phyloP scores from a whole-genome alignment of 1,139 yeast species.

The Kodamaea derodonti region DNA sequence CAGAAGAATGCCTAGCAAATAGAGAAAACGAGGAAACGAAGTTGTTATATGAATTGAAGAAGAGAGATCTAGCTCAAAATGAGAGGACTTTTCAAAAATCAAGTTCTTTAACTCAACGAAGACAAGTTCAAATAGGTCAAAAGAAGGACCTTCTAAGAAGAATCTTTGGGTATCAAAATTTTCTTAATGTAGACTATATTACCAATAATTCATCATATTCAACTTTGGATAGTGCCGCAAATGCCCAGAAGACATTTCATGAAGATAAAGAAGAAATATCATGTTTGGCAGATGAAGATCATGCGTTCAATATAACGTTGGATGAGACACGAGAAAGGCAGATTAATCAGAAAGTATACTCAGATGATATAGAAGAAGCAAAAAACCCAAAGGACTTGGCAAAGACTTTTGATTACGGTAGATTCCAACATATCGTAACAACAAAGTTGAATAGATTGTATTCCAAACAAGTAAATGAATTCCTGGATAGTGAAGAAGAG shows the following conservation, averaged over 20 bases:
- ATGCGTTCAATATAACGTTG: slow-evolving; percentile 25
- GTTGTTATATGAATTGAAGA: slow-evolving; percentile 29
- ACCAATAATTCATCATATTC: slow-evolving; percentile 43
- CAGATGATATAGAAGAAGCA: slow-evolving; percentile 4
- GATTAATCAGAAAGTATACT: slow-evolving; percentile 1
- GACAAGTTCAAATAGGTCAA: slow-evolving; percentile 41
- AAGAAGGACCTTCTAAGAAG: slow-evolving; percentile 38
- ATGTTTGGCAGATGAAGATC: slow-evolving; percentile 33
- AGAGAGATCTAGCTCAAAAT: slow-evolving; percentile 30
- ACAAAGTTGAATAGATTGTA: slow-evolving; percentile 24
- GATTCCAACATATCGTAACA: slow-evolving; percentile 23
- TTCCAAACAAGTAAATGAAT: slow-evolving; percentile 11
- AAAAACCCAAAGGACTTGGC: slow-evolving; percentile 4
- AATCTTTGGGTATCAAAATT: slow-evolving; percentile 39
- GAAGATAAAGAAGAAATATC: slow-evolving; percentile 43
- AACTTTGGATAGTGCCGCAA: slow-evolving; percentile 34
- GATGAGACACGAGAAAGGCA: slow-evolving; percentile 19
- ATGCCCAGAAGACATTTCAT: slow-evolving; percentile 36
- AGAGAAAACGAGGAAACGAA: slow-evolving; percentile 23
- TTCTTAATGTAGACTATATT: slow-evolving; percentile 37
- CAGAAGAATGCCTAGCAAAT: background rate
- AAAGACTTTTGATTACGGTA: slow-evolving; percentile 25
- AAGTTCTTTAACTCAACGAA: slow-evolving; percentile 31
- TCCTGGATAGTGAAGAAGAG: slow-evolving; percentile 9
- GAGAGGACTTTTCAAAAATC: slow-evolving; percentile 33